phyloP scores from a whole-genome alignment of 768 basidiomycete species.

The Cytidiella melzeri region DNA sequence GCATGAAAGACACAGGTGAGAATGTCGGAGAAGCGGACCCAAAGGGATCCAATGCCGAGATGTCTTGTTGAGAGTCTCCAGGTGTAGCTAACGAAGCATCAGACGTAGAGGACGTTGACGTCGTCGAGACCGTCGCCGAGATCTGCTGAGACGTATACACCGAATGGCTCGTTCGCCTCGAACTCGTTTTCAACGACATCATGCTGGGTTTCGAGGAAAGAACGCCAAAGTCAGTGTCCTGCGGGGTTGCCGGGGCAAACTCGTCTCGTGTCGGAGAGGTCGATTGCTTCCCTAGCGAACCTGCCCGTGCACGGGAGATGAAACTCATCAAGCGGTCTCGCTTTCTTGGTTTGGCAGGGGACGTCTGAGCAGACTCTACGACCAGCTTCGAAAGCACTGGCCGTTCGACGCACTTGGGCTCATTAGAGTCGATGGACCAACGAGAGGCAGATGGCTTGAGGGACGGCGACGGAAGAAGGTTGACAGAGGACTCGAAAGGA shows the following conservation, averaged over 20 bases:
- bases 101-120: conserved; percentile 13
- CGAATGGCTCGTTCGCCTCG: conserved; percentile 67
- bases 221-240: neutral
- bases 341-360: conserved; percentile 11
- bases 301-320: conserved; percentile 22
- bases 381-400: conserved; percentile 11
- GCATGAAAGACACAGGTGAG: conserved; percentile 11
- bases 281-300: conserved; percentile 18
- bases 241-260: neutral
- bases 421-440: conserved; percentile 25
- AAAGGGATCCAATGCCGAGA: conserved; percentile 15
- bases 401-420: conserved; percentile 13
- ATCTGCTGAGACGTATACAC: conserved; percentile 8
- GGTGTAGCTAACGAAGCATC: conserved; percentile 20
- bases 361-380: conserved; percentile 7
- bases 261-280: neutral
- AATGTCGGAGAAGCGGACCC: conserved; percentile 13
- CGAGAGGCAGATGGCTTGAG: conserved; percentile 17
- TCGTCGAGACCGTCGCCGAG: conserved; percentile 11
- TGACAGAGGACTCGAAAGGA: neutral
- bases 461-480: neutral
- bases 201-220: neutral
- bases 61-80: conserved; percentile 14
- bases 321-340: conserved; percentile 25
- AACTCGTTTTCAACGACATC: conserved; percentile 46